A percentile compares a stretch with the other conserved stretches of the same genome.
Evolutionary conservation across 1,139 yeast genomes (phyloP).

Genomic region (Wickerhamiella pararugosa): DNA sequence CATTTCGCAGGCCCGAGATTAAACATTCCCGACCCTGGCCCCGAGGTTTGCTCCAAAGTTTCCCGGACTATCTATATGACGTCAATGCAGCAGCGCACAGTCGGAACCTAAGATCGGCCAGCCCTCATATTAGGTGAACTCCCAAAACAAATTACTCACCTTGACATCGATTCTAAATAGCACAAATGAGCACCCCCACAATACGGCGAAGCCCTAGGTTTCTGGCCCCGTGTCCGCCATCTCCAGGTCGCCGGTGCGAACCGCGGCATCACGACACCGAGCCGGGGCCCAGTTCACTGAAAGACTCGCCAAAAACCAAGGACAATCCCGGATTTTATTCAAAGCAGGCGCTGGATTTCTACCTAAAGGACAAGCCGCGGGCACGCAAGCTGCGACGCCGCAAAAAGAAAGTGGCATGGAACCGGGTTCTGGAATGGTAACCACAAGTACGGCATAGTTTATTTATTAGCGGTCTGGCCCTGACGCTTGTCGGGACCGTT

Average conservation of each 20-base stretch:
- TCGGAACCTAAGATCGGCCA: no score
- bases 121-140: no score
- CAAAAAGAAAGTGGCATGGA: slow-evolving; percentile 2
- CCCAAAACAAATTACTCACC: no score
- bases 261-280: neutral
- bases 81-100: no score
- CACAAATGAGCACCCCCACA: no score
- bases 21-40: no score
- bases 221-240: neutral
- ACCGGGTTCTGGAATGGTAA: neutral
- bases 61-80: no score
- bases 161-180: no score
- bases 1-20: no score
- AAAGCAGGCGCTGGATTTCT: neutral
- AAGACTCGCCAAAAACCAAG: neutral
- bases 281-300: slow-evolving; percentile 2
- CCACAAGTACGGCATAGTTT: neutral
- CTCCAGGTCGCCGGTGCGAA: slow-evolving; percentile 4
- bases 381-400: neutral
- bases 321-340: slow-evolving; percentile 1
- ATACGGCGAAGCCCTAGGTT: no score
- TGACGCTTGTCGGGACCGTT: neutral
- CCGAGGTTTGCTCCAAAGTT: no score
- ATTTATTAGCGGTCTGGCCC: neutral
- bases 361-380: slow-evolving; percentile 1